Percentiles rank a stretch among this genome's conserved stretches.
Evolutionary conservation across 352 stramenopile genomes (phyloP).

Genomic region (Globisporangium cystogenes): DNA sequence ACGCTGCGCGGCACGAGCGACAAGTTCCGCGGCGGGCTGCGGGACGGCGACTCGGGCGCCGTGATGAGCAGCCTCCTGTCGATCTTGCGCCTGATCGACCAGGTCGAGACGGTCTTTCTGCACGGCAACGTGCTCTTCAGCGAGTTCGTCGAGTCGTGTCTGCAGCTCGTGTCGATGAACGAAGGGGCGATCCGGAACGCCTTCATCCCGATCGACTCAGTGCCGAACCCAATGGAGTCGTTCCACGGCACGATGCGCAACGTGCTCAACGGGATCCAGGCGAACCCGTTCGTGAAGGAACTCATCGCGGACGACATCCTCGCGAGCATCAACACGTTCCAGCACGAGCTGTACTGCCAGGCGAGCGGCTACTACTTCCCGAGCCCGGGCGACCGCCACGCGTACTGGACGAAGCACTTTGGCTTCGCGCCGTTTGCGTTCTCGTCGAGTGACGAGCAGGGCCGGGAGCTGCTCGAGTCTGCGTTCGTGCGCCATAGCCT

Average conservation of each 20-base stretch:
- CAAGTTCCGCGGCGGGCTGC: constrained; percentile 52
- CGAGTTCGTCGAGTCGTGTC: constrained; percentile 48
- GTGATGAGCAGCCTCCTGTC: constrained; percentile 59
- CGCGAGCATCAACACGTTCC: constrained; percentile 48
- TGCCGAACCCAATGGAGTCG: constrained; percentile 63
- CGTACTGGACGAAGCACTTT: constrained; percentile 64
- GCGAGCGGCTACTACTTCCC: constrained; percentile 71
- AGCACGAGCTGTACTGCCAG: constrained; percentile 66
- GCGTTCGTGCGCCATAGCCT: constrained; percentile 36
- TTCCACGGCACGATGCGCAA: constrained; percentile 75
- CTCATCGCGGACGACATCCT: constrained; percentile 50
- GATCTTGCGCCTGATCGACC: constrained; percentile 61
- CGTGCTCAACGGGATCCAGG: constrained; percentile 58
- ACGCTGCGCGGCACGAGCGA: constrained; percentile 53
- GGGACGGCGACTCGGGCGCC: constrained; percentile 46
- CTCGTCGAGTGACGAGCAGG: background rate
- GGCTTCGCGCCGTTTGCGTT: constrained; percentile 44
- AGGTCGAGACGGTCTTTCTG: constrained; percentile 72
- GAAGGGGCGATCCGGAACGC: constrained; percentile 28
- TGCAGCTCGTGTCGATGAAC: constrained; percentile 40
- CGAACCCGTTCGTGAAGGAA: constrained; percentile 61
- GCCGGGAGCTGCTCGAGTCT: constrained; percentile 19
- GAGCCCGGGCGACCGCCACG: constrained; percentile 27
- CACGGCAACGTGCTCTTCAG: constrained; percentile 57
- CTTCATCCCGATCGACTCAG: constrained; percentile 52